These are phyloP conservation scores for Yamadazyma sp. DNA, from an alignment of 805 yeast genomes.

Conservation along the genomic window DNA sequence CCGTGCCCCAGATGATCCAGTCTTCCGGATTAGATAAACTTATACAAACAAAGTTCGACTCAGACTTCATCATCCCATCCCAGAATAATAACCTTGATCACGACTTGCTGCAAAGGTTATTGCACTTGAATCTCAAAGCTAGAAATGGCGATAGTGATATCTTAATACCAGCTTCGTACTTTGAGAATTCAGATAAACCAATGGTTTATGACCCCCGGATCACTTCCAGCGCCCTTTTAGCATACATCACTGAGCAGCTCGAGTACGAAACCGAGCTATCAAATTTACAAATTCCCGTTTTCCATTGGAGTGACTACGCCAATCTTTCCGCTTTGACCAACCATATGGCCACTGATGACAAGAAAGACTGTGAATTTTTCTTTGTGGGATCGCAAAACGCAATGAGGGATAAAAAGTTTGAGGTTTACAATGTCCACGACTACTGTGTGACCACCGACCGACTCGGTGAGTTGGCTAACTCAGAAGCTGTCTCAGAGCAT, in stretches of 20 bases:
- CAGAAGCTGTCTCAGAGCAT: constrained; percentile 1
- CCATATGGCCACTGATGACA: constrained; percentile 12
- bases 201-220: constrained; percentile 28
- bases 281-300: constrained; percentile 19
- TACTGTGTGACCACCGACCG: constrained; percentile 29
- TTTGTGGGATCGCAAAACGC: constrained; percentile 12
- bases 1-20: constrained; percentile 1
- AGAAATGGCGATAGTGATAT: constrained; percentile 3
- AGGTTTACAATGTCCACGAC: constrained; percentile 13
- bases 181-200: constrained; percentile 7
- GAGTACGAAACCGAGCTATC: constrained; percentile 5
- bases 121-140: constrained; percentile 3
- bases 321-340: constrained; percentile 24
- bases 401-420: constrained; percentile 11
- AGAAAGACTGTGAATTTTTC: constrained; percentile 20
- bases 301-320: constrained; percentile 36
- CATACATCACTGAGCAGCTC: constrained; percentile 18
- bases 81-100: constrained; percentile 6
- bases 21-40: constrained; percentile 1
- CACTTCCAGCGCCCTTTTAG: constrained; percentile 23
- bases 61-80: constrained; percentile 7
- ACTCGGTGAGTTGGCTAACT: constrained; percentile 15
- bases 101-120: constrained; percentile 3
- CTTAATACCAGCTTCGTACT: constrained; percentile 14
- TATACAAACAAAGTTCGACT: constrained; percentile 4